A percentile compares a stretch with the other conserved stretches of the same genome.
Conservation (phyloP, 148 eudicot genomes). For the Cornus kousa region DNA sequence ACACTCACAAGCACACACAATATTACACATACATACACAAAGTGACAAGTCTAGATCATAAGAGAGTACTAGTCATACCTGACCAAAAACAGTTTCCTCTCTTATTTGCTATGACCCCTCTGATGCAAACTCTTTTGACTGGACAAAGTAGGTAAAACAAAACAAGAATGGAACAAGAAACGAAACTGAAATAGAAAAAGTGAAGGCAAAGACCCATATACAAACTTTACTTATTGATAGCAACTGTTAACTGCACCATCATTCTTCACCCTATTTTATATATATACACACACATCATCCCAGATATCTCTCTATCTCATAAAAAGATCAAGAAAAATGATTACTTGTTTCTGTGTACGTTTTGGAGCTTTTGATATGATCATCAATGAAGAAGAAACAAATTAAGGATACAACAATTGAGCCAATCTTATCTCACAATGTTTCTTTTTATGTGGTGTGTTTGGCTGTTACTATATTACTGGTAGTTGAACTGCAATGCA, state of each 20-base stretch:
- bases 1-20: background rate
- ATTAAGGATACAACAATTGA: background rate
- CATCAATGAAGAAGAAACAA: background rate
- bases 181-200: conserved; percentile 10
- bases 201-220: conserved; percentile 28
- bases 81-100: conserved; percentile 2
- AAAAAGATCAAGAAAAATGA: background rate
- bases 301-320: conserved; percentile 3
- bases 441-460: background rate
- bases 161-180: conserved; percentile 20
- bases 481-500: conserved; percentile 74
- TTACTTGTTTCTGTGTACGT: background rate
- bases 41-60: too few species aligned
- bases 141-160: conserved; percentile 14
- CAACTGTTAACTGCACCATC: conserved; percentile 20
- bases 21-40: too few species aligned
- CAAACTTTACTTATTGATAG: conserved; percentile 20
- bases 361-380: background rate
- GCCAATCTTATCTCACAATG: background rate
- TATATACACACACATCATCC: background rate
- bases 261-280: background rate
- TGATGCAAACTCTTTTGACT: conserved; percentile 16
- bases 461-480: conserved; percentile 21
- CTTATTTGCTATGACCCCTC: background rate
- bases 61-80: background rate